These are phyloP conservation scores for Magnaporthiopsis incrustans DNA, from an alignment of 2,329 filamentous ascomycete genomes.

Conservation along the genomic window DNA sequence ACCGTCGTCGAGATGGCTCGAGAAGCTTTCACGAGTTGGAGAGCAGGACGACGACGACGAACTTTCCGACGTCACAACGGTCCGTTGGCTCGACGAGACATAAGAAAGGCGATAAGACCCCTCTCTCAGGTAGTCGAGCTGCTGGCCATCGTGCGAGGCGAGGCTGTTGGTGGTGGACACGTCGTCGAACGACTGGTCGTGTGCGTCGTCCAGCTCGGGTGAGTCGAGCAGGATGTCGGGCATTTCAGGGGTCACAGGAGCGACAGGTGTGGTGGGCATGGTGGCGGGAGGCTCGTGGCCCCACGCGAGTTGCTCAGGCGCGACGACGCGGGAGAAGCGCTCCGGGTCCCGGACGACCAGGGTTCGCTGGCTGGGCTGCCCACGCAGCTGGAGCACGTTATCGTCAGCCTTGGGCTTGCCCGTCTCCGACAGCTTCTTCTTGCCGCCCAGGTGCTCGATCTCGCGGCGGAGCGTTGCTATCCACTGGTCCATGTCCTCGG, in stretches of 20 bases:
- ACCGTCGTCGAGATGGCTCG: conserved; percentile 26
- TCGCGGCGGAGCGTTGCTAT: conserved; percentile 59
- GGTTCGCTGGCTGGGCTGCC: conserved; percentile 36
- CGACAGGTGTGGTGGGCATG: conserved; percentile 20
- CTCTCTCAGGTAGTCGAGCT: conserved; percentile 49
- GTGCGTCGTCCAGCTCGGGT: conserved; percentile 20
- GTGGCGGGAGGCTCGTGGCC: conserved; percentile 7
- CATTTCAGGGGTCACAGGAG: background rate
- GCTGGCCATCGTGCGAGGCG: conserved; percentile 49
- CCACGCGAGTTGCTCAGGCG: conserved; percentile 5
- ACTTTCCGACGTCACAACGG: conserved; percentile 48
- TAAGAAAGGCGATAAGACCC: conserved; percentile 50
- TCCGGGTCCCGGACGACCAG: conserved; percentile 39
- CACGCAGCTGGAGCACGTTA: conserved; percentile 22
- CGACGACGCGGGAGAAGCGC: conserved; percentile 32
- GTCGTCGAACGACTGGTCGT: conserved; percentile 41
- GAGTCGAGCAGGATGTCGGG: conserved; percentile 1
- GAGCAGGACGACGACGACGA: conserved; percentile 48
- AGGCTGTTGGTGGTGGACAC: conserved; percentile 50
- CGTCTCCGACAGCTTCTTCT: conserved; percentile 53
- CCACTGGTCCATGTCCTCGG: conserved; percentile 71
- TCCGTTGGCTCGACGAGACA: conserved; percentile 53
- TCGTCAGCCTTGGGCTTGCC: conserved; percentile 41
- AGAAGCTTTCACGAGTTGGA: conserved; percentile 45
- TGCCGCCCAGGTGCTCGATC: conserved; percentile 63